These are phyloP conservation scores for Fragaria nilgerrensis DNA, from an alignment of 306 rosid genomes.

Conservation along the genomic window DNA sequence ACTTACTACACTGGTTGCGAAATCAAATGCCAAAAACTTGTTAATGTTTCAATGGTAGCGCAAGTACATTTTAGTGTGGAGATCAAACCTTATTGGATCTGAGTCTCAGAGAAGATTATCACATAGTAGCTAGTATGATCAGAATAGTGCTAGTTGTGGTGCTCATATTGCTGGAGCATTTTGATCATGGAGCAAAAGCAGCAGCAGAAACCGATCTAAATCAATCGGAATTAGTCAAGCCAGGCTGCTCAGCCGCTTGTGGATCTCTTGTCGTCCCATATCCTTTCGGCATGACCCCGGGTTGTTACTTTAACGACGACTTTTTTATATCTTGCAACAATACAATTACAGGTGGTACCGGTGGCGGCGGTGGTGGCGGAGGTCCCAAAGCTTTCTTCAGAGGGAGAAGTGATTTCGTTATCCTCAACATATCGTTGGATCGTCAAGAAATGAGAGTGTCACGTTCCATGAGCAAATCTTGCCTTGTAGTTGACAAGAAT, in stretches of 20 bases:
- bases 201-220: background rate
- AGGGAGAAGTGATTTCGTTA: background rate
- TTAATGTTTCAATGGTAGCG: background rate
- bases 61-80: background rate
- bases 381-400: background rate
- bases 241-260: slow-evolving; percentile 15
- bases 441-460: slow-evolving; percentile 27
- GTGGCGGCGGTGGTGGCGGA: background rate
- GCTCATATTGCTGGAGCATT: background rate
- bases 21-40: background rate
- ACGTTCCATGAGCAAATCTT: background rate
- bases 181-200: background rate
- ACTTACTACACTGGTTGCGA: no score
- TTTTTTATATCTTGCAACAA: slow-evolving; percentile 16
- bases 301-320: slow-evolving; percentile 6
- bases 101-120: background rate
- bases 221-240: background rate
- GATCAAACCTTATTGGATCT: background rate
- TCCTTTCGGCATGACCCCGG: slow-evolving; percentile 20
- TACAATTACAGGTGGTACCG: background rate
- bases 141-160: background rate
- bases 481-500: background rate
- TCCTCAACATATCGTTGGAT: slow-evolving; percentile 18
- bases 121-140: background rate
- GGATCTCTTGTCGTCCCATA: slow-evolving; percentile 27